phyloP scores from a whole-genome alignment of 2,329 filamentous ascomycete genomes.

The Daldinia sp. region DNA sequence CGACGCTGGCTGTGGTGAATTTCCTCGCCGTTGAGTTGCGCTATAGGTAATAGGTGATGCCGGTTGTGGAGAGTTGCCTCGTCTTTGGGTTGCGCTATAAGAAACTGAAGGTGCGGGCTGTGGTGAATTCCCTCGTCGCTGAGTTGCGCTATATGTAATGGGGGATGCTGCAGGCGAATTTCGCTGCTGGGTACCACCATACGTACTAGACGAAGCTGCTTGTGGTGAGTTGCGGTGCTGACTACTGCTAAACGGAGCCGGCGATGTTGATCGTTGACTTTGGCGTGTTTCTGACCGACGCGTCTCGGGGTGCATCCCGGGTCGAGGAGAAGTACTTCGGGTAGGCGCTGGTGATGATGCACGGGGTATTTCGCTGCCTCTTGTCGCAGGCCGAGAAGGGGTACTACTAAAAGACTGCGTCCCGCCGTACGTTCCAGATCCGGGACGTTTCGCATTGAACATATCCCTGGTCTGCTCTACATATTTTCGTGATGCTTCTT shows the following conservation, averaged over 20 bases:
- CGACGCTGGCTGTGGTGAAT: constrained; percentile 44
- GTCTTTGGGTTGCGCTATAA: constrained; percentile 39
- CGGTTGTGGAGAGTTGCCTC: constrained; percentile 48
- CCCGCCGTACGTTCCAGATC: constrained; percentile 49
- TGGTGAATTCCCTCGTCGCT: not conserved
- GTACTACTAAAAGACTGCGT: constrained; percentile 44
- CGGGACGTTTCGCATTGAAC: constrained; percentile 61
- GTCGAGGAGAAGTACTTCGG: constrained; percentile 70
- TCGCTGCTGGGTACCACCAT: constrained; percentile 20
- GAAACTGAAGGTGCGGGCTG: not conserved
- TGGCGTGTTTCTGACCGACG: constrained; percentile 44
- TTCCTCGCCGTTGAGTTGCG: constrained; percentile 45
- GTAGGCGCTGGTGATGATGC: constrained; percentile 74
- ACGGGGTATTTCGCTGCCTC: constrained; percentile 66
- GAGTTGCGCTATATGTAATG: constrained; percentile 18
- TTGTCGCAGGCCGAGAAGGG: constrained; percentile 64
- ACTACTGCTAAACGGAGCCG: constrained; percentile 41
- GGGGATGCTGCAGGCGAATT: constrained; percentile 10
- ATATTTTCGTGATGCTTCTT: constrained; percentile 91
- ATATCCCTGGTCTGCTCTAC: constrained; percentile 82
- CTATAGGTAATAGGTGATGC: constrained; percentile 42
- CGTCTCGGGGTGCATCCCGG: constrained; percentile 59
- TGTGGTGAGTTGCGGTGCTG: constrained; percentile 47
- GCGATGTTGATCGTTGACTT: constrained; percentile 40
- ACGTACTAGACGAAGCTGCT: constrained; percentile 27